Conservation (phyloP, 176 grass and related monocot species). For the Cocos nucifera region DNA sequence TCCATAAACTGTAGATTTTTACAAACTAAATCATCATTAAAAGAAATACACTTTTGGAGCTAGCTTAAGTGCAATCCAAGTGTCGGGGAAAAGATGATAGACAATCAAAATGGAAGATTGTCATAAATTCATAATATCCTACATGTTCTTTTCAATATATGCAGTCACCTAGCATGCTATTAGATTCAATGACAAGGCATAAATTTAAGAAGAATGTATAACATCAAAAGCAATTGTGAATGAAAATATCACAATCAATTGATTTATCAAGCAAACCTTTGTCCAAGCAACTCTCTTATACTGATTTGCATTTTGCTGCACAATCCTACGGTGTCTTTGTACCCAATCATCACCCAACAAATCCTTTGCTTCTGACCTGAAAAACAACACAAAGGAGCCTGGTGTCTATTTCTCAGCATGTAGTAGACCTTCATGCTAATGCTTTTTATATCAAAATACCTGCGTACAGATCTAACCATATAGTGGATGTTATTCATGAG, state of each 20-base stretch:
- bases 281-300: conserved; percentile 79
- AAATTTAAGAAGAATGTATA: neutral
- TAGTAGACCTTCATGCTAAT: neutral
- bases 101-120: no score
- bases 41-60: no score
- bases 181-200: neutral
- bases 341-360: conserved; percentile 85
- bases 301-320: conserved; percentile 77
- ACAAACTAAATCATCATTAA: no score
- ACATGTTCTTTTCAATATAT: no score
- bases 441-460: conserved; percentile 27
- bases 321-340: conserved; percentile 63
- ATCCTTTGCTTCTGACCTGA: conserved; percentile 87
- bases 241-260: neutral
- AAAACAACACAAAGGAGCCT: neutral
- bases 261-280: conserved; percentile 41
- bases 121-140: no score
- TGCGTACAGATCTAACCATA: conserved; percentile 63
- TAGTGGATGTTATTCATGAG: conserved; percentile 91
- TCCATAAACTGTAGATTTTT: no score
- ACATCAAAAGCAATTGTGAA: no score
- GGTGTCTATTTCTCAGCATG: neutral
- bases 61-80: no score
- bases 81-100: no score
- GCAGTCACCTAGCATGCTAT: no score